A percentile compares a stretch with the other conserved stretches of the same genome.
phyloP scores from a whole-genome alignment of 768 basidiomycete genomes.

The Tricholoma matsutake region DNA sequence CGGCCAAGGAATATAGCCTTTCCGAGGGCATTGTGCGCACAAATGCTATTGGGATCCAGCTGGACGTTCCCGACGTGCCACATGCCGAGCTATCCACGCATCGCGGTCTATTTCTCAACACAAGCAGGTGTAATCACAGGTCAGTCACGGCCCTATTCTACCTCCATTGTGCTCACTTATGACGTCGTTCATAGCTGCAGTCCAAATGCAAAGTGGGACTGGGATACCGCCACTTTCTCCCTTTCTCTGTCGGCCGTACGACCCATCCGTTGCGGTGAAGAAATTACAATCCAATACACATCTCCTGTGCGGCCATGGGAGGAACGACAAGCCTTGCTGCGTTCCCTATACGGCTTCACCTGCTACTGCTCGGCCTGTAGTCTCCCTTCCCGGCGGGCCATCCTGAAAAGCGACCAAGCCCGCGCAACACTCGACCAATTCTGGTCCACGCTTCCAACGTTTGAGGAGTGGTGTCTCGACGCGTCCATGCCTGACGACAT shows the following conservation, averaged over 20 bases:
- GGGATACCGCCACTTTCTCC: constrained; percentile 31
- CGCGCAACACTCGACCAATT: constrained; percentile 26
- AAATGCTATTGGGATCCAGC: constrained; percentile 31
- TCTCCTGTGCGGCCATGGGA: constrained; percentile 19
- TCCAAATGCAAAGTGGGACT: constrained; percentile 38
- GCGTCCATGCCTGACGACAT: constrained; percentile 20
- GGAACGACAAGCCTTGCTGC: constrained; percentile 21
- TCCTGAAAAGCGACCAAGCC: constrained; percentile 25
- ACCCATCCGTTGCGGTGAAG: constrained; percentile 30
- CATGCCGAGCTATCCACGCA: constrained; percentile 27
- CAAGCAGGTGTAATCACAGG: constrained; percentile 41
- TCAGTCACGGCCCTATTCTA: constrained; percentile 14
- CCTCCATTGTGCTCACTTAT: not conserved
- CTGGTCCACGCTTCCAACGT: constrained; percentile 26
- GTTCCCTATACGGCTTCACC: constrained; percentile 26
- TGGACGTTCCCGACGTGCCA: constrained; percentile 22
- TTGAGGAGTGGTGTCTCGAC: constrained; percentile 34
- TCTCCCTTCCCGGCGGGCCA: constrained; percentile 8
- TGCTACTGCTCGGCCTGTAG: constrained; percentile 31
- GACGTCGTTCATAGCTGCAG: constrained; percentile 28
- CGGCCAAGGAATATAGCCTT: constrained; percentile 7
- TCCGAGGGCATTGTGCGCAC: constrained; percentile 29
- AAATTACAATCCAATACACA: constrained; percentile 38
- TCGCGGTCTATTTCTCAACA: constrained; percentile 33
- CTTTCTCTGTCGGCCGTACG: constrained; percentile 33